Conservation (phyloP, 768 basidiomycete genomes). For the Boletus rubroflammeus region DNA sequence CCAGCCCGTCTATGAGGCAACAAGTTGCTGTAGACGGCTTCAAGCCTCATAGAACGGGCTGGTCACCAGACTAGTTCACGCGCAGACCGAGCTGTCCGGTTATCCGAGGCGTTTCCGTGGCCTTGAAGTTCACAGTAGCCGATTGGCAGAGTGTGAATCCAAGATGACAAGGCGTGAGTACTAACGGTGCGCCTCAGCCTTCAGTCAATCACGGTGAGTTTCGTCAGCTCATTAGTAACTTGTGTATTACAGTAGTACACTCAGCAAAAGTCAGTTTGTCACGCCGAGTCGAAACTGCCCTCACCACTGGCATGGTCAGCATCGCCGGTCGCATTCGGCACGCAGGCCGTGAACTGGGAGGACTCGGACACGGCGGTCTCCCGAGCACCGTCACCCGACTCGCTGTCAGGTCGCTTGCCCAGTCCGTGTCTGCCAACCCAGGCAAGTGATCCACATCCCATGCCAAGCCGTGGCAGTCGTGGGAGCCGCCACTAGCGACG, state of each 20-base stretch:
- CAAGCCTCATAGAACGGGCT: too few species aligned
- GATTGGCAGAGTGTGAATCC: too few species aligned
- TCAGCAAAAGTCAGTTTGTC: not conserved
- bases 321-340: not conserved
- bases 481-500: not conserved
- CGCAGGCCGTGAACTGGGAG: not conserved
- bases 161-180: too few species aligned
- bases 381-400: not conserved
- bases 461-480: not conserved
- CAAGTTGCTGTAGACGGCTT: too few species aligned
- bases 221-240: too few species aligned
- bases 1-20: too few species aligned
- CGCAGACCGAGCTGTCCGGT: not conserved
- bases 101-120: too few species aligned
- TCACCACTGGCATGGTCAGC: not conserved
- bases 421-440: not conserved
- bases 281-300: not conserved
- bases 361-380: not conserved
- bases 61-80: too few species aligned
- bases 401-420: not conserved
- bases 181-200: too few species aligned
- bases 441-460: not conserved
- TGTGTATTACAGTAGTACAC: too few species aligned
- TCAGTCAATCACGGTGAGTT: too few species aligned
- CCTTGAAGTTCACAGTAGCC: too few species aligned